phyloP scores from a whole-genome alignment of 257 asterid species.

The Nicotiana otophora region DNA sequence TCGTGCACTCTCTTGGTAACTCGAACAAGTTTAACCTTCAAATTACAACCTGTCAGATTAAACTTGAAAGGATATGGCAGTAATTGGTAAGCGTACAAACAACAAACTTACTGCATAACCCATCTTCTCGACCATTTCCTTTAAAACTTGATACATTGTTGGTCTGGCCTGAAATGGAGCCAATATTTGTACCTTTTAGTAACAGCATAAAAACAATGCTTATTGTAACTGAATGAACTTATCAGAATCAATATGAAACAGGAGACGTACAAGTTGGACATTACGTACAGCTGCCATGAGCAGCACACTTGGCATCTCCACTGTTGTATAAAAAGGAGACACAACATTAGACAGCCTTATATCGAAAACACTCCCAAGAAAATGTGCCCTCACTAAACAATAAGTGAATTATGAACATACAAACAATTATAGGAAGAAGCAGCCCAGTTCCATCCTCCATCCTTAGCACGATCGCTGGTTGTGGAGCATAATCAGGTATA shows the following conservation, averaged over 20 bases:
- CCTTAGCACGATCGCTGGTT: constrained; percentile 87
- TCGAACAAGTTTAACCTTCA: constrained; percentile 85
- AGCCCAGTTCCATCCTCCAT: constrained; percentile 96
- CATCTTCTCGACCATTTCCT: constrained; percentile 77
- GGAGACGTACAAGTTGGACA: constrained; percentile 68
- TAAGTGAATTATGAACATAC: constrained; percentile 27
- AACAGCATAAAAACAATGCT: neutral
- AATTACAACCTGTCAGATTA: neutral
- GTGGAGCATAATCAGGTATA: constrained; percentile 70
- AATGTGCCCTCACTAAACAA: neutral
- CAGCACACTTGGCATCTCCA: constrained; percentile 94
- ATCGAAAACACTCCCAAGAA: neutral
- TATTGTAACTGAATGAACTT: neutral
- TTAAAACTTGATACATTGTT: constrained; percentile 69
- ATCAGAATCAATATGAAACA: constrained; percentile 4
- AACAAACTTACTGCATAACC: constrained; percentile 56
- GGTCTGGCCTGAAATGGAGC: constrained; percentile 57
- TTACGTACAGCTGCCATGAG: constrained; percentile 97
- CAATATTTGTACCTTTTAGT: constrained; percentile 7
- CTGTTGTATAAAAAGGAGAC: constrained; percentile 32
- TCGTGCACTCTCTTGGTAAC: constrained; percentile 92
- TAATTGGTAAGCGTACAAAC: neutral
- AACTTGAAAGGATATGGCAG: neutral
- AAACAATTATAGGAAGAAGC: constrained; percentile 87
- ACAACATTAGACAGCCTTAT: neutral